Evolutionary conservation across 2,329 filamentous ascomycete genomes (phyloP).

Genomic region (Penicillium hesseltinei): DNA sequence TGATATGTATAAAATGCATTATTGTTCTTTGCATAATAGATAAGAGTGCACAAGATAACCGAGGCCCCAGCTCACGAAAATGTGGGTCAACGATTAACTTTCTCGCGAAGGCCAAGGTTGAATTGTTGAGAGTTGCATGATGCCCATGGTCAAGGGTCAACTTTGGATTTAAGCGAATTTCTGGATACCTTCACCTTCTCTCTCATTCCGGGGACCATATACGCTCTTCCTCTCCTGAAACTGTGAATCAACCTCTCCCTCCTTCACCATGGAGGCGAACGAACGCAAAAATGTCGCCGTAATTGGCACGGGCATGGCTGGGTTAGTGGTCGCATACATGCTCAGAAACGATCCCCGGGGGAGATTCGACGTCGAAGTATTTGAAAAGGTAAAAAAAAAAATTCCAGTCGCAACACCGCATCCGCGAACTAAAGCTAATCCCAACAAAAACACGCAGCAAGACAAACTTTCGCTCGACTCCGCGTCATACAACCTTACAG

Average conservation of each 20-base stretch:
- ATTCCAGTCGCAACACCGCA: background rate
- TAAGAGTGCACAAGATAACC: background rate
- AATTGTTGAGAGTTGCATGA: background rate
- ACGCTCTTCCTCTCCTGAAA: background rate
- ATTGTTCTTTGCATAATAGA: background rate
- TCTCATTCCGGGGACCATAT: background rate
- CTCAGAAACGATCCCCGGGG: slow-evolving; percentile 41
- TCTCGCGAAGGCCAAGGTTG: background rate
- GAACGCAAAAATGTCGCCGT: slow-evolving; percentile 39
- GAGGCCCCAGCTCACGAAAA: background rate
- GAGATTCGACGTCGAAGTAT: slow-evolving; percentile 46
- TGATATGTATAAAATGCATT: background rate
- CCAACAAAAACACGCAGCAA: slow-evolving; percentile 33
- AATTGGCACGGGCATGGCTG: slow-evolving; percentile 52
- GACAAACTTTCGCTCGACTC: slow-evolving; percentile 46
- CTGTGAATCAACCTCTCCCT: background rate
- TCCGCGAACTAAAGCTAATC: background rate
- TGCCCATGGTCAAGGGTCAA: background rate
- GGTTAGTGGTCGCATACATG: slow-evolving; percentile 48
- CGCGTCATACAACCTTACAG: slow-evolving; percentile 42
- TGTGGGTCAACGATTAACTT: background rate
- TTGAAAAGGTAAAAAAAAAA: slow-evolving; percentile 44
- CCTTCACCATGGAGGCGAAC: background rate
- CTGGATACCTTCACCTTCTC: no score
- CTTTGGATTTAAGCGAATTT: background rate